Evolutionary conservation across 2,329 filamentous ascomycete genomes (phyloP), one percentile per base, ranked within the genome.

Genomic region (Curvularia verruculosa): DNA sequence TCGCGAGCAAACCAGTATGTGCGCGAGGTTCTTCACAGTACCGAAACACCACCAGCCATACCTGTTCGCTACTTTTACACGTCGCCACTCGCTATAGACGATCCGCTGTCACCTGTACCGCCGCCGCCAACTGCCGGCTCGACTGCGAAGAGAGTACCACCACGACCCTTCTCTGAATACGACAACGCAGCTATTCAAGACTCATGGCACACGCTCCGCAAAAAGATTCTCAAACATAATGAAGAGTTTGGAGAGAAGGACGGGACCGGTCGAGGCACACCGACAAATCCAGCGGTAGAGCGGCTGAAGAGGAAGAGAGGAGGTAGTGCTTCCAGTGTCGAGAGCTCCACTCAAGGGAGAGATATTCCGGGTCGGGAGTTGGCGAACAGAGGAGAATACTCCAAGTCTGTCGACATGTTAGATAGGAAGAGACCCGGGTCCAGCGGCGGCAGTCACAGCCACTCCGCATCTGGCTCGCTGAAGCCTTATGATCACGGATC

Each of bases 121-220:
- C 84, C 71, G 67, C 83, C 74, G 61, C 81, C 73, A 78, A 88
- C 77, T 21, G 75, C 75, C 28, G 52, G 73, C 46, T 74, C 79
- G 54, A 75, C 72, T 49, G 72, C 82, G 13, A 76, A 82, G 31
- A 87, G 84, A 66, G 82, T 84, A 34, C 84, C 87, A 45, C 85
- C 92, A 8, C 86, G 90, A 41, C 91, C 92, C 0, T 96, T 96
- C 75, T 89, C 90, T 0, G 82, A 82, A 4, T 87, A 86, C 56
- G 92, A 96, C 77, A 96, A 94, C 64, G 86, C 88, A 64, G 87
- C 89, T 2, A 81, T 96, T 12, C 91, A 96, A 72, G 85, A 87
- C 61, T 86, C 91, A 34, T 96, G 93, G 91, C 77, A 88, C 41
- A 78, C 81, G 15, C 80, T 95, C 15, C 81, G 29, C 74, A 81